These are phyloP conservation scores for Moesziomyces sp. DNA, from an alignment of 1,284 basidiomycete species.

Conservation along the genomic window DNA sequence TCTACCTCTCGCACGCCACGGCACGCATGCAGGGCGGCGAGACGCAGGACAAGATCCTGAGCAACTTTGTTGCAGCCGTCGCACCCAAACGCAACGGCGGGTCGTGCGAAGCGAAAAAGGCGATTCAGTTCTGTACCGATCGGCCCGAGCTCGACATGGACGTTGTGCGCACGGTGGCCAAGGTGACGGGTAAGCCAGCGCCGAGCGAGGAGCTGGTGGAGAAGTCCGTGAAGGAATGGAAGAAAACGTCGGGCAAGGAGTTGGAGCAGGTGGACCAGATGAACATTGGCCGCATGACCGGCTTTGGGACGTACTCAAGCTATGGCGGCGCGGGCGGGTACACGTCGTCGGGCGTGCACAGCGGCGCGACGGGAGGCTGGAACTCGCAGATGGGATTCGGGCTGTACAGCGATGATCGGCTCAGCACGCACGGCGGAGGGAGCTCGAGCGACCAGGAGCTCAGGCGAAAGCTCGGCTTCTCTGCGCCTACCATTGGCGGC, in stretches of 20 bases:
- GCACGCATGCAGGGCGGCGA: slow-evolving; percentile 50
- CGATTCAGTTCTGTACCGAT: slow-evolving; percentile 26
- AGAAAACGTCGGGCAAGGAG: slow-evolving; percentile 21
- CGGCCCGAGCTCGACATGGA: slow-evolving; percentile 26
- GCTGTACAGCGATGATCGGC: slow-evolving; percentile 16
- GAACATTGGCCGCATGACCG: slow-evolving; percentile 33
- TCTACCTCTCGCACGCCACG: slow-evolving; percentile 73
- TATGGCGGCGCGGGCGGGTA: slow-evolving; percentile 39
- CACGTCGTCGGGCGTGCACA: slow-evolving; percentile 26
- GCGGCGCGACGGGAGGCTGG: slow-evolving; percentile 40
- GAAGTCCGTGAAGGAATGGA: slow-evolving; percentile 17
- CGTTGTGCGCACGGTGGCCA: slow-evolving; percentile 17
- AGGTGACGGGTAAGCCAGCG: slow-evolving; percentile 21
- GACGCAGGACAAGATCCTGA: slow-evolving; percentile 35
- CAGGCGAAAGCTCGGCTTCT: slow-evolving; percentile 14
- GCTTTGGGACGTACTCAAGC: slow-evolving; percentile 33
- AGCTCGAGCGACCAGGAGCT: slow-evolving; percentile 3
- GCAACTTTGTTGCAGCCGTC: slow-evolving; percentile 40
- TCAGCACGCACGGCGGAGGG: slow-evolving; percentile 5
- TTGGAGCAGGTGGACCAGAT: slow-evolving; percentile 34
- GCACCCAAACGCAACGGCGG: slow-evolving; percentile 27
- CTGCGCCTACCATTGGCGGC: slow-evolving; percentile 23
- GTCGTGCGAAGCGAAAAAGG: slow-evolving; percentile 16
- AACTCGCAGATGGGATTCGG: slow-evolving; percentile 43
- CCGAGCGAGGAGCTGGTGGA: slow-evolving; percentile 14